Percentiles rank a stretch among this genome's conserved stretches.
Evolutionary conservation across 495 filamentous ascomycete species (phyloP).

Genomic region (Bacidia rubella): DNA sequence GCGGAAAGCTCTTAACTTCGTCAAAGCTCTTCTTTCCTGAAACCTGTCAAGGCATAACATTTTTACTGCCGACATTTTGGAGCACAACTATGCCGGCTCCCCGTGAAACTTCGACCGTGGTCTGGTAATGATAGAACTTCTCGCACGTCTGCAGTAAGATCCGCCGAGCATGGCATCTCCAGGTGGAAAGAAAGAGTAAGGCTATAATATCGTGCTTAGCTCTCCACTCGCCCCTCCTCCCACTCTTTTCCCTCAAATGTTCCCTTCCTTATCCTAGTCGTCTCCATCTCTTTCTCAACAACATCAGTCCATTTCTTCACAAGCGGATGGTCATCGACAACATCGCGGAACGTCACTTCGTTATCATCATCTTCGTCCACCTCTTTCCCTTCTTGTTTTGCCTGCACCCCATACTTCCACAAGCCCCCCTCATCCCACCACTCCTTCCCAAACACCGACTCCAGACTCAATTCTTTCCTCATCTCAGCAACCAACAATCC

Average conservation of each 20-base stretch:
- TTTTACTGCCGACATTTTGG: too few relatives aligned
- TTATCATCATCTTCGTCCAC: not conserved
- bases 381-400: constrained; percentile 21
- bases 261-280: constrained; percentile 22
- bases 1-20: too few relatives aligned
- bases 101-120: too few relatives aligned
- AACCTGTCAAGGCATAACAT: too few relatives aligned
- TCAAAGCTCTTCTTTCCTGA: too few relatives aligned
- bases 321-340: constrained; percentile 23
- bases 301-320: constrained; percentile 38
- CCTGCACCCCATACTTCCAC: constrained; percentile 45
- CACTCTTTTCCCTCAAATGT: constrained; percentile 14
- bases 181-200: too few relatives aligned
- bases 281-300: constrained; percentile 35
- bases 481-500: constrained; percentile 37
- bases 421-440: constrained; percentile 48
- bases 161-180: too few relatives aligned
- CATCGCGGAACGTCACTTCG: constrained; percentile 16
- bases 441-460: constrained; percentile 46
- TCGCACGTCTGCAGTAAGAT: too few relatives aligned
- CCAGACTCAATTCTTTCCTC: constrained; percentile 44
- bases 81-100: too few relatives aligned
- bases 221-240: constrained; percentile 11
- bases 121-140: too few relatives aligned
- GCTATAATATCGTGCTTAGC: not conserved